A percentile compares a stretch with the other conserved stretches of the same genome.
These are phyloP conservation scores for Monosporozyma unispora DNA, from an alignment of 805 yeast genomes.

Conservation along the genomic window DNA sequence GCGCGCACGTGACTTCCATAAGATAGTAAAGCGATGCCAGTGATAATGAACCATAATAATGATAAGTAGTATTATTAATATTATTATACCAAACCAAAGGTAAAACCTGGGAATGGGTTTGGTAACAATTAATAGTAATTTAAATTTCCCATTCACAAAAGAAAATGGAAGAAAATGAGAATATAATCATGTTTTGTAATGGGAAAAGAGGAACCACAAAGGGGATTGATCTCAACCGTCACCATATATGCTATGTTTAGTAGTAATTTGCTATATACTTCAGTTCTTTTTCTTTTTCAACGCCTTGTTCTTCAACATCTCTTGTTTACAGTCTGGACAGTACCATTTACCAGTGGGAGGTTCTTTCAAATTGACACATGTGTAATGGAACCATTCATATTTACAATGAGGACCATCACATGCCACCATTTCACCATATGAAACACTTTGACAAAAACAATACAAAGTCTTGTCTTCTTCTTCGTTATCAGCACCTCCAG, in stretches of 20 bases:
- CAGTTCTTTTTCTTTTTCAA: slow-evolving; percentile 16
- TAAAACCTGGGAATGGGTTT: too few species aligned
- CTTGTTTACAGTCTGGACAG: slow-evolving; percentile 69
- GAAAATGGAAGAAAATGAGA: too few species aligned
- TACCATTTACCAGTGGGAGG: slow-evolving; percentile 95
- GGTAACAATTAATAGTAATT: too few species aligned
- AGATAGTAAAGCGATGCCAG: background rate
- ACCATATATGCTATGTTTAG: background rate
- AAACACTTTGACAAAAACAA: slow-evolving; percentile 89
- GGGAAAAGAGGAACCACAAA: background rate
- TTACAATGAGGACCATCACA: slow-evolving; percentile 88
- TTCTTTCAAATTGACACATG: slow-evolving; percentile 79
- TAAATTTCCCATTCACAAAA: too few species aligned
- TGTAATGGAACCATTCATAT: slow-evolving; percentile 93
- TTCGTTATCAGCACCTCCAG: slow-evolving; percentile 29
- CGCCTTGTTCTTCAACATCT: slow-evolving; percentile 25
- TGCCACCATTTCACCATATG: slow-evolving; percentile 94
- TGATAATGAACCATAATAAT: too few species aligned
- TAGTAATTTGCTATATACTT: background rate
- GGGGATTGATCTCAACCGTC: background rate
- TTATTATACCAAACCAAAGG: too few species aligned
- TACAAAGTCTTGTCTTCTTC: slow-evolving; percentile 64
- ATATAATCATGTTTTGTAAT: background rate
- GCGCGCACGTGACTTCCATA: slow-evolving; percentile 1
- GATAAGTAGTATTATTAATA: too few species aligned